These are phyloP conservation scores for Sclerotinia trifoliorum DNA, from an alignment of 2,329 filamentous ascomycete species.

Conservation along the genomic window DNA sequence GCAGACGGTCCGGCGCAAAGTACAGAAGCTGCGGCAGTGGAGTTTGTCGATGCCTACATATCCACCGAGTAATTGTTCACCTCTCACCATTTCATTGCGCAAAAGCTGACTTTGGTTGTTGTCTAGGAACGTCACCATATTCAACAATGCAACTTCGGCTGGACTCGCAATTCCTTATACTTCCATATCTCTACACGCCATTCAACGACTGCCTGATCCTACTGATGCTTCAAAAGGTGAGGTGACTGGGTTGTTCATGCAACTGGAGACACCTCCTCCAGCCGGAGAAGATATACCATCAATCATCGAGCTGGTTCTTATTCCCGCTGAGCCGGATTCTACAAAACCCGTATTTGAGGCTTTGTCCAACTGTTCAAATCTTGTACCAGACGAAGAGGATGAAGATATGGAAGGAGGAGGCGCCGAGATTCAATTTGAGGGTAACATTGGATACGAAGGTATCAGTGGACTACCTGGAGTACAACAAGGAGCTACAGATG, in stretches of 20 bases:
- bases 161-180: slow-evolving; percentile 73
- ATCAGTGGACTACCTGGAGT: slow-evolving; percentile 59
- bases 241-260: slow-evolving; percentile 58
- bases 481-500: slow-evolving; percentile 48
- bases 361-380: slow-evolving; percentile 70
- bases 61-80: slow-evolving; percentile 52
- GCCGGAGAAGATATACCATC: slow-evolving; percentile 59
- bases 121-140: slow-evolving; percentile 59
- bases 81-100: slow-evolving; percentile 10
- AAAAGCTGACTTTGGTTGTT: slow-evolving; percentile 18
- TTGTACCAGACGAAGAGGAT: slow-evolving; percentile 67
- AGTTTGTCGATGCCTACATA: slow-evolving; percentile 51
- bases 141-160: slow-evolving; percentile 54
- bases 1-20: slow-evolving; percentile 36
- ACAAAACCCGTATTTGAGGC: slow-evolving; percentile 55
- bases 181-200: slow-evolving; percentile 71
- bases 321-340: slow-evolving; percentile 45
- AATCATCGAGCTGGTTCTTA: slow-evolving; percentile 65
- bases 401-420: slow-evolving; percentile 51
- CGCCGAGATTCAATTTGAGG: slow-evolving; percentile 55
- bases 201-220: slow-evolving; percentile 54
- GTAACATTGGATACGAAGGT: slow-evolving; percentile 48
- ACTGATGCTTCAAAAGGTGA: slow-evolving; percentile 44
- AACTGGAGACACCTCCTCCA: slow-evolving; percentile 62
- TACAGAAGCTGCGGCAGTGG: slow-evolving; percentile 12